Evolutionary conservation across 176 grass and related monocot species (phyloP).

Genomic region (sorghum (Sorghum bicolor)): Sorghum_bicolor_NCBIv3 NC_012872.2:3955501-3956000

Average conservation of each 20-base stretch:
- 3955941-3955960: slow-evolving; percentile 81
- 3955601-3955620: slow-evolving; percentile 80
- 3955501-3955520: no score
- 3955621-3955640: slow-evolving; percentile 92
- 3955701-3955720: slow-evolving; percentile 99
- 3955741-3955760: slow-evolving; percentile 70
- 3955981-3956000: no score
- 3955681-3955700: slow-evolving; percentile 67
- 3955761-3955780: slow-evolving; percentile 79
- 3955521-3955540: no score
- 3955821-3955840: background rate
- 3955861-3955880: background rate
- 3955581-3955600: slow-evolving; percentile 68
- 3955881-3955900: no score
- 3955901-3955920: background rate
- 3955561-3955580: slow-evolving; percentile 58
- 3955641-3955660: slow-evolving; percentile 99
- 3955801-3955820: slow-evolving; percentile 16
- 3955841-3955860: no score
- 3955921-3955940: slow-evolving; percentile 81
- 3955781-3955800: slow-evolving; percentile 88
- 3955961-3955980: background rate
- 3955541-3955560: no score
- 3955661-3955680: slow-evolving; percentile 59
- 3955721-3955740: slow-evolving; percentile 79